Evolutionary conservation across 257 asterid species (phyloP).

Genomic region (Perilla frutescens): DNA sequence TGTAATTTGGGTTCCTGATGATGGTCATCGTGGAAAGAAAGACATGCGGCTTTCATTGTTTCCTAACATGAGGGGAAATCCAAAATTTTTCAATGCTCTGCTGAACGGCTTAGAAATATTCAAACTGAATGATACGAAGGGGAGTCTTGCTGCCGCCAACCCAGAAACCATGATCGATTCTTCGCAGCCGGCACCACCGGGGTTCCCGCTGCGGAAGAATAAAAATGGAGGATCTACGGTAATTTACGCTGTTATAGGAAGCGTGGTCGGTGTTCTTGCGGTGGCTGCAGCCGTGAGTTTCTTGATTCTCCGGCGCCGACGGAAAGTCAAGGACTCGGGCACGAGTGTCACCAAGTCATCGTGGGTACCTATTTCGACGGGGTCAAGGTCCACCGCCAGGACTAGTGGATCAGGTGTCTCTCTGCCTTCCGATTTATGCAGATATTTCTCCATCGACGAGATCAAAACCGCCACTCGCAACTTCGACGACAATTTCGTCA

Average conservation of each 20-base stretch:
- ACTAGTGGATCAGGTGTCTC: background rate
- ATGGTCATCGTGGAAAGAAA: constrained; percentile 36
- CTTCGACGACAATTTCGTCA: constrained; percentile 38
- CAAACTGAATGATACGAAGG: constrained; percentile 41
- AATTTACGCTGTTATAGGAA: background rate
- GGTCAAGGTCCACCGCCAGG: constrained; percentile 2
- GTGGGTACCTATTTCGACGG: constrained; percentile 1
- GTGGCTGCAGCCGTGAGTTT: background rate
- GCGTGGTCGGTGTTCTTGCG: background rate
- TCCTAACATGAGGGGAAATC: background rate
- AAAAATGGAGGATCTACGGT: background rate
- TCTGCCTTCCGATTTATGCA: constrained; percentile 36
- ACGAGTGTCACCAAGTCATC: background rate
- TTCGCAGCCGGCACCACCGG: background rate
- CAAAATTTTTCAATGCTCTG: constrained; percentile 30
- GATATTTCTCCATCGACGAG: constrained; percentile 54
- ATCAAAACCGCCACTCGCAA: constrained; percentile 50
- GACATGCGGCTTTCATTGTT: constrained; percentile 39
- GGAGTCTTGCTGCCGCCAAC: constrained; percentile 57
- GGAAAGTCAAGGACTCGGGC: constrained; percentile 39
- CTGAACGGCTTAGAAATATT: constrained; percentile 72
- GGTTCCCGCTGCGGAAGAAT: background rate
- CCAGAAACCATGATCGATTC: constrained; percentile 15
- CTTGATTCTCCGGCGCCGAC: constrained; percentile 19
- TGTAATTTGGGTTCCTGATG: constrained; percentile 28